phyloP scores from a whole-genome alignment of 2,329 filamentous ascomycete genomes.

The Pseudogymnoascus sp. region DNA sequence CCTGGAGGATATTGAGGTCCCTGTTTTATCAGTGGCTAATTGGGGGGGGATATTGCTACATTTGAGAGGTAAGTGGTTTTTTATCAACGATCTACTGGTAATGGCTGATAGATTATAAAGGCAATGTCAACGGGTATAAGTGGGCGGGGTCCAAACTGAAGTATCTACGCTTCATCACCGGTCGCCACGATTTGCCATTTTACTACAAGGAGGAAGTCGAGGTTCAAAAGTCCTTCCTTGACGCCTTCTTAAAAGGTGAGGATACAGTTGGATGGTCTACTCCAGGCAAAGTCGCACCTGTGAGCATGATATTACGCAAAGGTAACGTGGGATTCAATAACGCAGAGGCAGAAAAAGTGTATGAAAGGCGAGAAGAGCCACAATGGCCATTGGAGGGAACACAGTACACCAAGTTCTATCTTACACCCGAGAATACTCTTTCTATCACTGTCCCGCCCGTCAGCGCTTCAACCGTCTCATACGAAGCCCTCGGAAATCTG shows the following conservation, averaged over 20 bases:
- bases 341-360: slow-evolving; percentile 48
- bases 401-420: slow-evolving; percentile 51
- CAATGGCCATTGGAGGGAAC: slow-evolving; percentile 63
- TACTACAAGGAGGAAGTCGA: slow-evolving; percentile 63
- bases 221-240: slow-evolving; percentile 57
- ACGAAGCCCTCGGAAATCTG: slow-evolving; percentile 50
- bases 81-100: background rate
- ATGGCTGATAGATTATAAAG: background rate
- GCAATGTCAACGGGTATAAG: slow-evolving; percentile 55
- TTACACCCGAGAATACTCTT: slow-evolving; percentile 35
- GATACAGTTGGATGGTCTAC: slow-evolving; percentile 53
- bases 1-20: slow-evolving; percentile 57
- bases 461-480: slow-evolving; percentile 37
- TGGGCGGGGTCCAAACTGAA: slow-evolving; percentile 58
- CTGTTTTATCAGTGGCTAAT: slow-evolving; percentile 58
- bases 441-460: slow-evolving; percentile 3
- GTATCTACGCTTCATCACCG: slow-evolving; percentile 61
- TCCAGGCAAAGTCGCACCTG: slow-evolving; percentile 49
- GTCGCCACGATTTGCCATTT: slow-evolving; percentile 63
- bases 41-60: slow-evolving; percentile 65
- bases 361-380: slow-evolving; percentile 44
- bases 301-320: slow-evolving; percentile 53
- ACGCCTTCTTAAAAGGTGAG: slow-evolving; percentile 61
- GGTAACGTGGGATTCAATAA: slow-evolving; percentile 61
- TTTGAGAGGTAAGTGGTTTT: slow-evolving; percentile 40